Evolutionary conservation across 2,329 filamentous ascomycete genomes (phyloP), one percentile per base, ranked within the genome.

Genomic region (Colletotrichum spinosum): DNA sequence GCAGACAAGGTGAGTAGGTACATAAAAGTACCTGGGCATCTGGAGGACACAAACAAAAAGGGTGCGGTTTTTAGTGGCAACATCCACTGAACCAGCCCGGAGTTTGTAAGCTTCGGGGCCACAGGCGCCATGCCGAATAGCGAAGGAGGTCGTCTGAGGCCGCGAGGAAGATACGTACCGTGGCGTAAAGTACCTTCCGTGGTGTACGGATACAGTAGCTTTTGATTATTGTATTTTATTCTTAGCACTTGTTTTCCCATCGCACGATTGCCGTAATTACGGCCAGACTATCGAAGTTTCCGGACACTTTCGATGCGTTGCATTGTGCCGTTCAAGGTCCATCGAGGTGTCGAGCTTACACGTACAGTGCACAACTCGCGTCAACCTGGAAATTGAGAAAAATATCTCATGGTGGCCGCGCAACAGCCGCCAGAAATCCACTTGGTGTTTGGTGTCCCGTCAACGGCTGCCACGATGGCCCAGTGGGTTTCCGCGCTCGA

Each of bases 101-200:
- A 53, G 11, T 60, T 42, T 44, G 50, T 64, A 61, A 61, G 59
- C 59, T 61, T 61, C 15, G 45, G 52, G 38, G 34, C 33, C 52
- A 53, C 55, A 41, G 49, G 51, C 51, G 60, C 54, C 60, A 59
- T 53, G 60, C 48, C 12, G 49, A 48, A 8, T 42, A 17, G 49
- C 35, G 53, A 55, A 58, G 48, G 33, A 17, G 41, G 44, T 60
- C 37, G 50, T 56, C 13, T 15, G 15, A 42, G 10, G 39, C 13
- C 10, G 42, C 12, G 8, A 15, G 12, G 13, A 8, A 45, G 13
- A 15, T n/a, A 45, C 42, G 42, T 11, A 48, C 15, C 15, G 34
- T 33, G n/a, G n/a, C 11, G 35, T n/a, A 35, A 35, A n/a, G 41
- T 55, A 55, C 52, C 17, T 55, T 44, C n/a, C 39, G 38, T 44